A percentile compares a stretch with the other conserved stretches of the same genome.
Evolutionary conservation across 2,329 filamentous ascomycete species (phyloP).

Genomic region (Verticillium albo-atrum): DNA sequence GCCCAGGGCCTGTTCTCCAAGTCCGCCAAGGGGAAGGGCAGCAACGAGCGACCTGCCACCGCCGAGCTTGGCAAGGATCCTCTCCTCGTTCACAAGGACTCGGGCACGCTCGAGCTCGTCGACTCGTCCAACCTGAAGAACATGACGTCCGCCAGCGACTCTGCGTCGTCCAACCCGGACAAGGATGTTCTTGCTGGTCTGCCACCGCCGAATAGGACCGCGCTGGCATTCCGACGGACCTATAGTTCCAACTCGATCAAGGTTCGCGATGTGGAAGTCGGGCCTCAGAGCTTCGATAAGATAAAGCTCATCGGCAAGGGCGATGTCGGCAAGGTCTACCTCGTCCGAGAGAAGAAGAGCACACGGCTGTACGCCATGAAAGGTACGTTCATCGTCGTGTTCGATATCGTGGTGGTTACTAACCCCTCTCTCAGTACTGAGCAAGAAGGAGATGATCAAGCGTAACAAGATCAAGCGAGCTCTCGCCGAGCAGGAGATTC

Average conservation of each 20-base stretch:
- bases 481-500: conserved; percentile 93
- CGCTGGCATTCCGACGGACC: conserved; percentile 80
- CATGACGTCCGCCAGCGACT: conserved; percentile 24
- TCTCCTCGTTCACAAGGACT: conserved; percentile 53
- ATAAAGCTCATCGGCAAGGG: conserved; percentile 99
- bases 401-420: neutral
- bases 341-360: conserved; percentile 98
- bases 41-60: conserved; percentile 67
- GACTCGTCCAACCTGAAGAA: conserved; percentile 34
- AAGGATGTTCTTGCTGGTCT: conserved; percentile 56
- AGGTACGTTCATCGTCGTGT: conserved; percentile 50
- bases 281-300: conserved; percentile 95
- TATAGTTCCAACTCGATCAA: conserved; percentile 99
- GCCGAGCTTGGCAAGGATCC: conserved; percentile 85
- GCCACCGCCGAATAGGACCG: conserved; percentile 61
- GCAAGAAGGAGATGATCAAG: conserved; percentile 99
- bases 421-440: conserved; percentile 62
- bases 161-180: conserved; percentile 29
- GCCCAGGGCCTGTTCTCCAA: conserved; percentile 83
- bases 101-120: conserved; percentile 39
- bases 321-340: conserved; percentile 96
- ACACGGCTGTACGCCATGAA: conserved; percentile 97
- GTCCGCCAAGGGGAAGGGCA: conserved; percentile 59
- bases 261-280: conserved; percentile 93
- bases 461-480: conserved; percentile 99